These are phyloP conservation scores for Silybum marianum DNA, from an alignment of 129 eudicot genomes.

Conservation along the genomic window DNA sequence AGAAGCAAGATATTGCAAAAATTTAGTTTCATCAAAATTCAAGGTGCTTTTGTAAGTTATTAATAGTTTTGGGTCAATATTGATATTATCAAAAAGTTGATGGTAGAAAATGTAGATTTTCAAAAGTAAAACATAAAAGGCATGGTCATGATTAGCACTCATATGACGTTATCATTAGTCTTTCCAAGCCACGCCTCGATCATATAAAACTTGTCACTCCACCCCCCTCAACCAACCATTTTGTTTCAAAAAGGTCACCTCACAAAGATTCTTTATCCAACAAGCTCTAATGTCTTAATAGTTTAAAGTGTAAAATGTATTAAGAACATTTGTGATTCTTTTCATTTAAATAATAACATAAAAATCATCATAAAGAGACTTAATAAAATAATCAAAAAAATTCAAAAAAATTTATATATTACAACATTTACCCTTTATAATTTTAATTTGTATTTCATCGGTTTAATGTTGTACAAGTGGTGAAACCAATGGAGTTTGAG, in stretches of 20 bases:
- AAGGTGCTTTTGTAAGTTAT: not conserved
- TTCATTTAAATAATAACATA: not conserved
- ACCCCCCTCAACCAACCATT: slow-evolving; percentile 26
- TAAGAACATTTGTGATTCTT: not conserved
- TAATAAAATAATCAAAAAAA: not conserved
- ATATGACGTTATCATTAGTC: slow-evolving; percentile 44
- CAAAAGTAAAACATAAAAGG: slow-evolving; percentile 24
- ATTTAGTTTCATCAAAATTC: not conserved
- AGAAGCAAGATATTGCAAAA: not conserved
- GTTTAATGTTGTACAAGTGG: not conserved
- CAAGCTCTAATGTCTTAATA: slow-evolving; percentile 30
- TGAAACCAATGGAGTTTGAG: not conserved
- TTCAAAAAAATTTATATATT: too few species aligned
- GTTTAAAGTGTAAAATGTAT: slow-evolving; percentile 24
- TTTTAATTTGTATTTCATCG: not conserved
- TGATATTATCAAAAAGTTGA: not conserved
- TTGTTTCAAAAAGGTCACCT: slow-evolving; percentile 33
- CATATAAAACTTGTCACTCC: slow-evolving; percentile 31
- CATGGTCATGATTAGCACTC: slow-evolving; percentile 47
- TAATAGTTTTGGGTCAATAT: not conserved
- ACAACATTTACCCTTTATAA: too few species aligned
- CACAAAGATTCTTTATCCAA: slow-evolving; percentile 38
- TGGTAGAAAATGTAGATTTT: slow-evolving; percentile 7
- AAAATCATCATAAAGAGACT: not conserved
- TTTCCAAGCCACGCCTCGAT: slow-evolving; percentile 55